A percentile compares a stretch with the other conserved stretches of the same genome.
These are phyloP conservation scores for Plasmodium relictum DNA, from an alignment of 169 alveolate species.

Conservation along the genomic window DNA sequence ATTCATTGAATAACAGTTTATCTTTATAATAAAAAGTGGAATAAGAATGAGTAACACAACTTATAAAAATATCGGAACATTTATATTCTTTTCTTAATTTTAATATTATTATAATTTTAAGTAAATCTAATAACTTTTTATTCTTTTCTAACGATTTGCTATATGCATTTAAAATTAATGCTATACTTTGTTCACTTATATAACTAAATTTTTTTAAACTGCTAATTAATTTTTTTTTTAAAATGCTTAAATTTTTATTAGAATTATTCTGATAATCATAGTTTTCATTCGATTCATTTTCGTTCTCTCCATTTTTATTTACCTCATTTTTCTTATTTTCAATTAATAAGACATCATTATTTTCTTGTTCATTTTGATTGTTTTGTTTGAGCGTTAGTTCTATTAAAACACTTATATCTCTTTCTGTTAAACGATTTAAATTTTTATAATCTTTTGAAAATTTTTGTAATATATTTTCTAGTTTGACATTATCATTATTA, in stretches of 20 bases:
- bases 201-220: constrained; percentile 37
- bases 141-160: constrained; percentile 34
- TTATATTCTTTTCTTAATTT: constrained; percentile 59
- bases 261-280: neutral
- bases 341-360: neutral
- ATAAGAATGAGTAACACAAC: constrained; percentile 73
- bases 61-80: constrained; percentile 72
- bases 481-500: neutral
- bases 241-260: neutral
- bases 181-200: constrained; percentile 76
- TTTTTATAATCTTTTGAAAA: neutral
- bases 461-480: neutral
- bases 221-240: constrained; percentile 12
- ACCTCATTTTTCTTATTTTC: neutral
- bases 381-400: constrained; percentile 17
- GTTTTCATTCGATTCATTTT: neutral
- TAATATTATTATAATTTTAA: constrained; percentile 44
- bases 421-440: constrained; percentile 36
- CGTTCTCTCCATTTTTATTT: neutral
- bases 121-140: constrained; percentile 35
- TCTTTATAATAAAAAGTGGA: constrained; percentile 62
- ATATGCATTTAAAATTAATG: constrained; percentile 65
- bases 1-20: constrained; percentile 25
- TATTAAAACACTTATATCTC: constrained; percentile 45
- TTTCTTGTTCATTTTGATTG: neutral